A percentile compares a stretch with the other conserved stretches of the same genome.
Evolutionary conservation across 2,329 filamentous ascomycete species (phyloP).

Genomic region (Pseudogymnoascus pannorum): DNA sequence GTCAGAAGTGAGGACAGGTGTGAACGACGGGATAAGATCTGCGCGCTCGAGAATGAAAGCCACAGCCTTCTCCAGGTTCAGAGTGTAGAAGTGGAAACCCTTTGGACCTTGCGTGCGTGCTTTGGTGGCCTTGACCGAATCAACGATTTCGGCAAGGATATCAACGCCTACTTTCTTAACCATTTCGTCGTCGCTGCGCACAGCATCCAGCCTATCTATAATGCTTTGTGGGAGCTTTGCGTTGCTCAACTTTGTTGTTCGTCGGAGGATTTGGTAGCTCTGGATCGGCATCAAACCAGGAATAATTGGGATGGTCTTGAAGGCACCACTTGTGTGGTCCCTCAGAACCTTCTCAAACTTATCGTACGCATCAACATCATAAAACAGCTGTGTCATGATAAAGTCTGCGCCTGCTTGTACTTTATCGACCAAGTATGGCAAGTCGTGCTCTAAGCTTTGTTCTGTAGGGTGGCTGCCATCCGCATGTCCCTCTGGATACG

Average conservation of each 20-base stretch:
- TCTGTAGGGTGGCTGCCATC: conserved; percentile 75
- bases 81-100: conserved; percentile 95
- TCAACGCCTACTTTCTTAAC: conserved; percentile 76
- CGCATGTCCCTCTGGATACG: conserved; percentile 91
- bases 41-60: conserved; percentile 85
- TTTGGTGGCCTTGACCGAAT: conserved; percentile 63
- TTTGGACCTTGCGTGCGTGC: conserved; percentile 50
- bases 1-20: conserved; percentile 33
- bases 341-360: conserved; percentile 70
- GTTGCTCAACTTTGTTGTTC: conserved; percentile 91
- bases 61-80: conserved; percentile 94
- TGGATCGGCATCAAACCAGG: conserved; percentile 97
- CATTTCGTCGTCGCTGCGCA: conserved; percentile 72
- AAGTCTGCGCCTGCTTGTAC: conserved; percentile 88
- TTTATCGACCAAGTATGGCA: conserved; percentile 88
- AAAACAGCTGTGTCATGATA: conserved; percentile 97
- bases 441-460: conserved; percentile 66
- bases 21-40: conserved; percentile 62
- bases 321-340: conserved; percentile 74
- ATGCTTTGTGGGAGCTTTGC: conserved; percentile 69
- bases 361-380: conserved; percentile 77
- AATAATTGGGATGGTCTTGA: conserved; percentile 82
- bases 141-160: conserved; percentile 76
- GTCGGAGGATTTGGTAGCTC: conserved; percentile 89
- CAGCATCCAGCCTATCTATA: conserved; percentile 60